Percentiles rank a stretch among this genome's conserved stretches.
Conservation (phyloP, 371 early-diverging fungal genomes). For the Mucor mucedo region DNA sequence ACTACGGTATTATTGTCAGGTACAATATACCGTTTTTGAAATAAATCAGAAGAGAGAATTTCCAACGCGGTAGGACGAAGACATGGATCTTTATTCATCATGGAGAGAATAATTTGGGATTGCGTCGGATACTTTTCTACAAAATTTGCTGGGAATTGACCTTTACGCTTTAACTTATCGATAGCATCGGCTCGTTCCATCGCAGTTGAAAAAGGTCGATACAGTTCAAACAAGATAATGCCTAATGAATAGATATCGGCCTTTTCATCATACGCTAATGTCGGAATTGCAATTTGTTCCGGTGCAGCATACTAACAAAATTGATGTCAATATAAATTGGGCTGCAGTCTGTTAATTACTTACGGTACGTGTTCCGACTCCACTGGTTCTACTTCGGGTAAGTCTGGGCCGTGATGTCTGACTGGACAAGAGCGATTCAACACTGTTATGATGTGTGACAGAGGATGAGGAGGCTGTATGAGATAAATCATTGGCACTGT, state of each 20-base stretch:
- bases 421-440: neutral
- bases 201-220: constrained; percentile 65
- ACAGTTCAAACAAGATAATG: constrained; percentile 75
- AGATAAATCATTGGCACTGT: constrained; percentile 4
- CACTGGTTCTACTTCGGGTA: constrained; percentile 47
- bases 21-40: neutral
- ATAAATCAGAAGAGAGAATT: constrained; percentile 32
- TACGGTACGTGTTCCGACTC: constrained; percentile 78
- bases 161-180: constrained; percentile 61
- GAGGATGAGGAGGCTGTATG: neutral
- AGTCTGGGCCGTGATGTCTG: neutral
- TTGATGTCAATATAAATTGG: constrained; percentile 5
- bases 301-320: constrained; percentile 85
- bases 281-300: constrained; percentile 78
- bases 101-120: constrained; percentile 76
- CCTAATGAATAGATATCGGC: constrained; percentile 77
- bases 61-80: constrained; percentile 77
- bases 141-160: constrained; percentile 77
- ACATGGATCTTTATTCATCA: constrained; percentile 77
- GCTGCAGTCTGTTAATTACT: neutral
- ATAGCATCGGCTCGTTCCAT: constrained; percentile 74
- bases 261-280: constrained; percentile 62
- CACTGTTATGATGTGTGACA: neutral
- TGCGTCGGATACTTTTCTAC: constrained; percentile 80
- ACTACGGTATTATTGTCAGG: neutral